Evolutionary conservation across 225 moss, liverwort and hornwort species (phyloP).

Genomic region (Pleurozium schreberi): DNA sequence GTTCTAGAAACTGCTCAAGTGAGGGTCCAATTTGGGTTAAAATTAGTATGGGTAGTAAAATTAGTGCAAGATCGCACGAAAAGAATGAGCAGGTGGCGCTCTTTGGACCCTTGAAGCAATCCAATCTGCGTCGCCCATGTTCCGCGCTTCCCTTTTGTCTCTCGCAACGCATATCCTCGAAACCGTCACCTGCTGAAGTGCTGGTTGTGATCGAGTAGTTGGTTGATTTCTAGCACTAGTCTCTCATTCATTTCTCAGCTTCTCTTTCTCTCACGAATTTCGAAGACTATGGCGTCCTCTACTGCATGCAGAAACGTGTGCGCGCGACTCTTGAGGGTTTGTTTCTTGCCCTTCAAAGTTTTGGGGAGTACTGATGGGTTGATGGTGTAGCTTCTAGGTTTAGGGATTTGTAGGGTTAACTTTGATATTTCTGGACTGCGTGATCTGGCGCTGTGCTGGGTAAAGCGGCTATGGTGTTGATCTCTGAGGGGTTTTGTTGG

Average conservation of each 20-base stretch:
- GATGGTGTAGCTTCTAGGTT: background rate
- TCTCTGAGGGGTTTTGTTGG: background rate
- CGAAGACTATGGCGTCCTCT: conserved; percentile 21
- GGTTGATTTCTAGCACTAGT: background rate
- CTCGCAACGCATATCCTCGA: background rate
- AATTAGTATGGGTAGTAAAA: background rate
- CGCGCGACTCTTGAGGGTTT: conserved; percentile 26
- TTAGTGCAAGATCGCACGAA: background rate
- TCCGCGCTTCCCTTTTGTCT: background rate
- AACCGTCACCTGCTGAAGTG: background rate
- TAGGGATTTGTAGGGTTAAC: background rate
- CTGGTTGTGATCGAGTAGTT: background rate
- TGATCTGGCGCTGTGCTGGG: background rate
- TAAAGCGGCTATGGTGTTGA: background rate
- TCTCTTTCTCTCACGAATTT: background rate
- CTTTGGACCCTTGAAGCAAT: background rate
- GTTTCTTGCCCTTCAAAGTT: background rate
- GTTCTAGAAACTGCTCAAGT: background rate
- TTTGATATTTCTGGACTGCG: background rate
- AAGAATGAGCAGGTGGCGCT: background rate
- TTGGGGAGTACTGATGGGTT: background rate
- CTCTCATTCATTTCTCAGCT: background rate
- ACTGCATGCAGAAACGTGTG: conserved; percentile 7
- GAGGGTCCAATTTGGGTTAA: background rate
- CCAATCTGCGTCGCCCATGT: background rate